Conservation (phyloP, 495 filamentous ascomycete species). For the Tetracladium marchalianum region DNA sequence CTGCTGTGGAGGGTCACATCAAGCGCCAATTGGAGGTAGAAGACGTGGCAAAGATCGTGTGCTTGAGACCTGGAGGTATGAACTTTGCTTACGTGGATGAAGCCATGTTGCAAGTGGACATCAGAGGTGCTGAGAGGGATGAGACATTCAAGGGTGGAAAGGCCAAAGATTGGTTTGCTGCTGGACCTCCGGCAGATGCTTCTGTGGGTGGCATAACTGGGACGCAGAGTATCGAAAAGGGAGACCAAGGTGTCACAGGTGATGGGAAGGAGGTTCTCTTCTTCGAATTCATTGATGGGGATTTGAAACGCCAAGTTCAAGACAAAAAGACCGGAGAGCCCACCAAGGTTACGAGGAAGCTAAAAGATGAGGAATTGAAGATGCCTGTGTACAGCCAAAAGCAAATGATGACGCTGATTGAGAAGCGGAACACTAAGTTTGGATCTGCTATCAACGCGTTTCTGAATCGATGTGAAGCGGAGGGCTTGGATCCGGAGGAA, state of each 20-base stretch:
- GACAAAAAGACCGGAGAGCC: constrained; percentile 62
- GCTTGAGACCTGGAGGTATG: constrained; percentile 64
- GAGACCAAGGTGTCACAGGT: constrained; percentile 22
- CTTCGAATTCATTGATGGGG: constrained; percentile 89
- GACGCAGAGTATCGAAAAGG: constrained; percentile 22
- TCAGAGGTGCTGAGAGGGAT: constrained; percentile 51
- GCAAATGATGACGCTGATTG: constrained; percentile 82
- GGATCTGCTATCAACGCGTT: constrained; percentile 66
- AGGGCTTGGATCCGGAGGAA: constrained; percentile 57
- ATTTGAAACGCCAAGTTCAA: constrained; percentile 71
- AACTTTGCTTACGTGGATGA: constrained; percentile 84
- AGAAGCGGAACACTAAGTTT: constrained; percentile 86
- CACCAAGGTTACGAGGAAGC: constrained; percentile 48
- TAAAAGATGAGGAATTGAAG: constrained; percentile 71
- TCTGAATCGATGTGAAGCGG: constrained; percentile 58
- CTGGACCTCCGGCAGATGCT: constrained; percentile 32
- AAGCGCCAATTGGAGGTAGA: constrained; percentile 57
- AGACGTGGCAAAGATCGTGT: constrained; percentile 76
- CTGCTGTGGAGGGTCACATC: constrained; percentile 75
- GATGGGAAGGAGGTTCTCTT: constrained; percentile 55
- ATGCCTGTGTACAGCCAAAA: constrained; percentile 93
- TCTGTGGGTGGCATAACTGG: constrained; percentile 40
- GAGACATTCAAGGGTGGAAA: constrained; percentile 36
- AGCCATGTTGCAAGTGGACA: constrained; percentile 65
- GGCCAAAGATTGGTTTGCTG: constrained; percentile 28